Evolutionary conservation across 345 rosid genomes (phyloP).

Genomic region (Citrus trifoliata): DNA sequence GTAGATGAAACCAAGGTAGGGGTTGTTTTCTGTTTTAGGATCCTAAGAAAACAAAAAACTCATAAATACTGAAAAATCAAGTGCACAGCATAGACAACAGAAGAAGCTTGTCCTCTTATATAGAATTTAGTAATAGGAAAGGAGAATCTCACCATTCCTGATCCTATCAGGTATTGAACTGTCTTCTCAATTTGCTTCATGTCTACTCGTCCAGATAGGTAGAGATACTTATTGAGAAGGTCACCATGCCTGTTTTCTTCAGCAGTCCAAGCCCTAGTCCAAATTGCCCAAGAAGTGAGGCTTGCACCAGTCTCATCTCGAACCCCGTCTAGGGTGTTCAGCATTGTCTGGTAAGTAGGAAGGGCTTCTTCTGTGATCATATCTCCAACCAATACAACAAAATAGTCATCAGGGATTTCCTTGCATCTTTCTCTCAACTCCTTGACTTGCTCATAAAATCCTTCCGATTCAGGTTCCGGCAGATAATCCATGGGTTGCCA

Average conservation of each 20-base stretch:
- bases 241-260: constrained; percentile 80
- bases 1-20: constrained; percentile 72
- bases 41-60: constrained; percentile 36
- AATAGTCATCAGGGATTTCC: constrained; percentile 63
- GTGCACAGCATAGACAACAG: background rate
- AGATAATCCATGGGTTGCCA: constrained; percentile 71
- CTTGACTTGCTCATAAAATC: constrained; percentile 59
- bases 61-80: background rate
- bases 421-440: constrained; percentile 58
- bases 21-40: constrained; percentile 72
- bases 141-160: constrained; percentile 58
- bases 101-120: background rate
- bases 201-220: constrained; percentile 71
- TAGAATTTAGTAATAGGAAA: background rate
- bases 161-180: constrained; percentile 63
- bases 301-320: constrained; percentile 73
- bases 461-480: constrained; percentile 47
- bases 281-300: constrained; percentile 61
- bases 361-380: constrained; percentile 79
- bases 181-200: constrained; percentile 77
- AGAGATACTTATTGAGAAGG: constrained; percentile 69
- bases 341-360: constrained; percentile 77
- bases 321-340: constrained; percentile 70
- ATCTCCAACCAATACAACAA: constrained; percentile 68
- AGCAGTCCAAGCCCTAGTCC: constrained; percentile 80